Conservation (phyloP, 2,329 filamentous ascomycete genomes). For the Colletotrichum noveboracense region DNA sequence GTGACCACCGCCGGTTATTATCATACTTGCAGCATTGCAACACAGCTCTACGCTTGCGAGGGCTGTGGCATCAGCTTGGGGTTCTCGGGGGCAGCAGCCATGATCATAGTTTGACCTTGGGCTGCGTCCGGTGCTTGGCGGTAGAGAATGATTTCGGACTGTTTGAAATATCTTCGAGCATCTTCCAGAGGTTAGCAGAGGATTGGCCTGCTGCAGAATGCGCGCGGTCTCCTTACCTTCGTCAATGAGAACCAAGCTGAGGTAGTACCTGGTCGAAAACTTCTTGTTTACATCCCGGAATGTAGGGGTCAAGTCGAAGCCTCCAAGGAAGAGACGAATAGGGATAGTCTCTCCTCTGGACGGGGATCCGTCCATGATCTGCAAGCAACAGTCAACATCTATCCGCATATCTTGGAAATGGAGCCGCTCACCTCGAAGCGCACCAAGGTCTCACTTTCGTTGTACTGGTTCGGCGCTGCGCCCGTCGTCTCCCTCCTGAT, state of each 20-base stretch:
- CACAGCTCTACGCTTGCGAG: constrained; percentile 17
- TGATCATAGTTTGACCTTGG: constrained; percentile 39
- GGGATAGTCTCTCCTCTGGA: constrained; percentile 94
- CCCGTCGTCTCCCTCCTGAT: constrained; percentile 97
- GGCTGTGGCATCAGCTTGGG: constrained; percentile 46
- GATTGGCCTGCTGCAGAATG: not conserved
- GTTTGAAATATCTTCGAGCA: constrained; percentile 97
- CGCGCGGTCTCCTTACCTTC: constrained; percentile 65
- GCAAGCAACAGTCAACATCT: not conserved
- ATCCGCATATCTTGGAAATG: not conserved
- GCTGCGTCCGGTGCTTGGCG: constrained; percentile 73
- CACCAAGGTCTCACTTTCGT: constrained; percentile 97
- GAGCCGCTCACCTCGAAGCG: constrained; percentile 77
- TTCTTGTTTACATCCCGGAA: constrained; percentile 99
- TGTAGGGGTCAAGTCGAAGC: constrained; percentile 96
- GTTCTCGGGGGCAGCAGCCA: constrained; percentile 51
- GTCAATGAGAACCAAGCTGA: constrained; percentile 94
- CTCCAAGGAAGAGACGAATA: constrained; percentile 94
- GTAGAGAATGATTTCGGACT: constrained; percentile 97
- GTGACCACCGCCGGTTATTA: constrained; percentile 1
- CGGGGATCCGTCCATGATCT: constrained; percentile 99
- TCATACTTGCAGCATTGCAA: not conserved
- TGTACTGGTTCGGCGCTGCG: constrained; percentile 97
- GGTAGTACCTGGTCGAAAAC: constrained; percentile 97
- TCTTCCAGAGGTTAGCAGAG: constrained; percentile 58